A percentile compares a stretch with the other conserved stretches of the same genome.
Evolutionary conservation across 331 rosid species (phyloP).

Genomic region (Quercus tomentella): DNA sequence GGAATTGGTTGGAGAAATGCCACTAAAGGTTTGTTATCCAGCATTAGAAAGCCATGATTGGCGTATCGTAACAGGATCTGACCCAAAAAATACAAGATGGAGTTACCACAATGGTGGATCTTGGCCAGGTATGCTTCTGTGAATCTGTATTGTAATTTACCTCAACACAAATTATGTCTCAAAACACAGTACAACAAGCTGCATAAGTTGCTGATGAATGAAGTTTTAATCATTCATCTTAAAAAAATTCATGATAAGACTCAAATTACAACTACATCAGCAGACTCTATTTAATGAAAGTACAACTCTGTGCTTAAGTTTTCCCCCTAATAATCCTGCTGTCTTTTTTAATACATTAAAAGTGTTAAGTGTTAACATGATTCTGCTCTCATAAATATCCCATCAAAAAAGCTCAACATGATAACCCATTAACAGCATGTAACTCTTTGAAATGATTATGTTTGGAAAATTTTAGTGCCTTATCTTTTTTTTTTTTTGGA

Average conservation of each 20-base stretch:
- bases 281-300: neutral
- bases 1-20: conserved; percentile 75
- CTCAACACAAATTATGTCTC: neutral
- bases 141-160: neutral
- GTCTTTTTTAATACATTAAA: neutral
- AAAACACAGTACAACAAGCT: neutral
- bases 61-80: conserved; percentile 61
- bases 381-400: neutral
- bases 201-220: neutral
- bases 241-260: too few relatives aligned
- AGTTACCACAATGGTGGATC: conserved; percentile 89
- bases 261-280: too few relatives aligned
- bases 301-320: neutral
- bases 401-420: neutral
- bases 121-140: conserved; percentile 67
- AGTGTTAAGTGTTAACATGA: neutral
- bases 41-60: conserved; percentile 73
- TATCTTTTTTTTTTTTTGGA: neutral
- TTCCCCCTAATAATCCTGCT: neutral
- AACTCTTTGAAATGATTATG: neutral
- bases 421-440: neutral
- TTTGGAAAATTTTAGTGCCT: neutral
- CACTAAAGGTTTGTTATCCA: conserved; percentile 80
- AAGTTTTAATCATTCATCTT: neutral
- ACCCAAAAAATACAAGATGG: conserved; percentile 83